Evolutionary conservation across 140 eudicot species (phyloP).

Genomic region (Oenanthe javanica): DNA sequence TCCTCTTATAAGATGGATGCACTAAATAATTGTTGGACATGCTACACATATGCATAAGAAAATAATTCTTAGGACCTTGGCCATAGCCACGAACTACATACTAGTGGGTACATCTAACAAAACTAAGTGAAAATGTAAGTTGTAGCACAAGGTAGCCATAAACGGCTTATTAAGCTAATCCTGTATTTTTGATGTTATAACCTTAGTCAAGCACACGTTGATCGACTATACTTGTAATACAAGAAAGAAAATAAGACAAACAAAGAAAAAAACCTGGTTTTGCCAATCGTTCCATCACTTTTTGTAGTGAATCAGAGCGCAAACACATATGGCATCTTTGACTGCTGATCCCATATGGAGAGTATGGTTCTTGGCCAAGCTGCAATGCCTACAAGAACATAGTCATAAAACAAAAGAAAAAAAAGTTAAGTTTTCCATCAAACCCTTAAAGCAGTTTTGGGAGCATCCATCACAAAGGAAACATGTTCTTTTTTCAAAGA

Average conservation of each 20-base stretch:
- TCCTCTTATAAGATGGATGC: neutral
- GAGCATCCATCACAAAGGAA: neutral
- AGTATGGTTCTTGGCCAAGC: slow-evolving; percentile 71
- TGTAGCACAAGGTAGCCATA: neutral
- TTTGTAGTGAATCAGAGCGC: slow-evolving; percentile 75
- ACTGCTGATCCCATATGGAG: slow-evolving; percentile 46
- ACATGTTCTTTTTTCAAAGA: neutral
- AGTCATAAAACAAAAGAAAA: neutral
- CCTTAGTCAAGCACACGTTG: neutral
- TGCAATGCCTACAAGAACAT: slow-evolving; percentile 62
- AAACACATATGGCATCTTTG: slow-evolving; percentile 98
- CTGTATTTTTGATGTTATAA: neutral
- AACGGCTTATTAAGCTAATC: neutral
- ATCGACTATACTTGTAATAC: too few species aligned
- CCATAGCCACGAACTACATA: neutral
- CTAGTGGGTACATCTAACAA: neutral
- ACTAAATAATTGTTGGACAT: neutral
- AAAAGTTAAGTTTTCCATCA: neutral
- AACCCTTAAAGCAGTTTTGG: neutral
- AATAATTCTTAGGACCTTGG: neutral
- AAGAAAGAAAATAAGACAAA: neutral
- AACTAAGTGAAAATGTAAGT: neutral
- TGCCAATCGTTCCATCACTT: slow-evolving; percentile 82
- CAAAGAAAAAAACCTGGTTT: slow-evolving; percentile 53
- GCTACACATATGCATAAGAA: neutral